A percentile compares a stretch with the other conserved stretches of the same genome.
Evolutionary conservation across 257 asterid species (phyloP).

Genomic region (Solanum corneliomulleri): DNA sequence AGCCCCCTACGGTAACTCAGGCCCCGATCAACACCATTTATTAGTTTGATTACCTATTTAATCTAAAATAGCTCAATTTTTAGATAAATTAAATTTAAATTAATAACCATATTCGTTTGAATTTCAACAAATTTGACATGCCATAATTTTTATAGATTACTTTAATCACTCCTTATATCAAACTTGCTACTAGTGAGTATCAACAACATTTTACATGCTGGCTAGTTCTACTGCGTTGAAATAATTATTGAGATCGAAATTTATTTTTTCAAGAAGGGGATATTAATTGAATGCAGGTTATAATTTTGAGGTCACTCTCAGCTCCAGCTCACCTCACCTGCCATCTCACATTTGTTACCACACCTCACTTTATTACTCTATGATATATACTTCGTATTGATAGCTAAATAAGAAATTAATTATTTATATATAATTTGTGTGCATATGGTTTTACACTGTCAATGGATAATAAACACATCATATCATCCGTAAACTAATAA

Average conservation of each 20-base stretch:
- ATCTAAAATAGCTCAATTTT: too few relatives aligned
- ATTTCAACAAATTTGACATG: neutral
- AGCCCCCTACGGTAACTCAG: too few relatives aligned
- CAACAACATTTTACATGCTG: neutral
- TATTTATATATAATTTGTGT: too few relatives aligned
- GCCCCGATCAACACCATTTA: too few relatives aligned
- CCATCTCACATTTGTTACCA: neutral
- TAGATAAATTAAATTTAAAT: neutral
- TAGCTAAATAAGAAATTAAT: too few relatives aligned
- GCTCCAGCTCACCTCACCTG: neutral
- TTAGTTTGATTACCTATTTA: too few relatives aligned
- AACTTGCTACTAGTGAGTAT: neutral
- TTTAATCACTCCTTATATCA: neutral
- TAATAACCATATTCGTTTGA: too few relatives aligned
- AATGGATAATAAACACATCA: neutral
- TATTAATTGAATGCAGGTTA: neutral
- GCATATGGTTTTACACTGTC: too few relatives aligned
- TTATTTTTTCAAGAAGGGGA: neutral
- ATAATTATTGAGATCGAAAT: neutral
- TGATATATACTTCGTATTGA: too few relatives aligned
- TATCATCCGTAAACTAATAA: neutral
- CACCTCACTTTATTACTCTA: neutral
- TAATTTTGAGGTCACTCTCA: neutral
- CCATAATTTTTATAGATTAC: neutral
- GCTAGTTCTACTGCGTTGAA: neutral